Base-by-base conservation (phyloP, 805 yeast species). In the Pichia cephalocereana region DNA sequence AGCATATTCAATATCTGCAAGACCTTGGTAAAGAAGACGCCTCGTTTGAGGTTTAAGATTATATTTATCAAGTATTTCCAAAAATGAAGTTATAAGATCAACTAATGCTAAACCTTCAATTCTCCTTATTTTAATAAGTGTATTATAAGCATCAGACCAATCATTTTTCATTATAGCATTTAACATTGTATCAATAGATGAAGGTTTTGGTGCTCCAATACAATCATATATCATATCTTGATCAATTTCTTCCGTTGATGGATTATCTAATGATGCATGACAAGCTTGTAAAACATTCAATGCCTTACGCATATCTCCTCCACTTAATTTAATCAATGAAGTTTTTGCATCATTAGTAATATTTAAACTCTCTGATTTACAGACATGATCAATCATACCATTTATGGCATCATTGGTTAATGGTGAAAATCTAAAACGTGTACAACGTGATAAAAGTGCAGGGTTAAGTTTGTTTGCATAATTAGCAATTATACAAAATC, bases 281-380 rank as follows among this genome's bases (percentile, higher is more conserved):
- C 98, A 87, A 0, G 98, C 95, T 66, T 93, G 99, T 49, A 93
- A 67, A 6, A 93, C 96, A 60, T 93, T 93, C 57, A 93, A 72
- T 1, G 96, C 95, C 45, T 86, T 79, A 69, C 99, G 79, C 99
- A 93, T 93, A 65, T 93, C 99, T 46, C 99, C 99, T 49, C 81
- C 77, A n/a, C 93, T 76, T 47, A 93, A 72, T 46, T 69, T 71
- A 48, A 93, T 70, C 43, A 93, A 68, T 2, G 96, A 80, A 0
- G 67, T 65, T 40, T 76, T 68, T 0, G 96, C 97, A 1, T 72
- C 79, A 0, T 71, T 65, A 0, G 72, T 60, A 10, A 93, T 70
- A 5, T 71, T 66, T 43, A 93, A 68, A 1, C 77, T 64, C 58
- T 93, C 99, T 46, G 70, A 70, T 39, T 76, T 74, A 43, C 88